Conservation (phyloP, 306 rosid species). For the Ormosia semicastrata region DNA sequence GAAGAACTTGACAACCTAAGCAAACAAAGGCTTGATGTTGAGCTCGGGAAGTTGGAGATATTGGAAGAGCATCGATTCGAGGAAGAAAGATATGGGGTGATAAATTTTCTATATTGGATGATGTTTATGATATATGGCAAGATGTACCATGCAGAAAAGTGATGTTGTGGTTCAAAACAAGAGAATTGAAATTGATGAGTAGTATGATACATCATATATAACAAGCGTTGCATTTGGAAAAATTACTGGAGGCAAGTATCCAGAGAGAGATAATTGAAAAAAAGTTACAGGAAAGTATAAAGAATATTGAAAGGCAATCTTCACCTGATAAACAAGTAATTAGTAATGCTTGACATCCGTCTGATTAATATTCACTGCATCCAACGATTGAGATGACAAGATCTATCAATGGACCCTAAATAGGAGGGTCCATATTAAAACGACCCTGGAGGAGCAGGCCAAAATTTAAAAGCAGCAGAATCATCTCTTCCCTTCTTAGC, state of each 20-base stretch:
- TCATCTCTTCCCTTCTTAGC: too few species aligned
- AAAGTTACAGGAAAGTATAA: conserved; percentile 72
- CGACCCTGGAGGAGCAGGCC: too few species aligned
- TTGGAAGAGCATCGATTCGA: conserved; percentile 73
- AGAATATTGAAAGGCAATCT: conserved; percentile 67
- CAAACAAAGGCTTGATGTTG: conserved; percentile 76
- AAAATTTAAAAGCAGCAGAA: too few species aligned
- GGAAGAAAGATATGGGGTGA: conserved; percentile 67
- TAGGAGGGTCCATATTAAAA: too few species aligned
- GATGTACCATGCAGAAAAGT: conserved; percentile 56
- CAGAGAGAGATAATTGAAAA: conserved; percentile 66
- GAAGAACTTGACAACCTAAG: conserved; percentile 86
- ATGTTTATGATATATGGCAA: conserved; percentile 77
- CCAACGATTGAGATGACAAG: too few species aligned
- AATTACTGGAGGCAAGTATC: conserved; percentile 63
- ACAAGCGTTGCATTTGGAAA: conserved; percentile 60
- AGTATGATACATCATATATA: conserved; percentile 72
- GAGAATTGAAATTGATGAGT: conserved; percentile 75
- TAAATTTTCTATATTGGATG: conserved; percentile 88
- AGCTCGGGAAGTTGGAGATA: conserved; percentile 84
- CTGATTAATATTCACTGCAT: too few species aligned
- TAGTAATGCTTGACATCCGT: too few species aligned
- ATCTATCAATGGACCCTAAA: too few species aligned
- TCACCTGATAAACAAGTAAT: too few species aligned
- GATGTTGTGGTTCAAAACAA: conserved; percentile 64